Evolutionary conservation across 2,329 filamentous ascomycete genomes (phyloP).

Genomic region (Trichophyton schoenleinii): DNA sequence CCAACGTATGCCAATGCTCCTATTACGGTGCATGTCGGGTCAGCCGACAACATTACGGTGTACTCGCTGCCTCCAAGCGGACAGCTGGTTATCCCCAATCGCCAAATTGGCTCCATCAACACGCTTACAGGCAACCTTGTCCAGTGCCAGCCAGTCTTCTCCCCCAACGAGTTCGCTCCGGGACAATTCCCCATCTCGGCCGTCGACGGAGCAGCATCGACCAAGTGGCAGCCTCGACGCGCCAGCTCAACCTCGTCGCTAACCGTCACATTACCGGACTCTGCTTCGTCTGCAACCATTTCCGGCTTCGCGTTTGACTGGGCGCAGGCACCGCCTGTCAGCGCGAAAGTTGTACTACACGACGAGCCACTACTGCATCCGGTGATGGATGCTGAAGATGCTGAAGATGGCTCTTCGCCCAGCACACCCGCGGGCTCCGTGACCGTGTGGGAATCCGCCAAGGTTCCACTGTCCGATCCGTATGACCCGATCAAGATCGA

Average conservation of each 20-base stretch:
- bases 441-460: conserved; percentile 17
- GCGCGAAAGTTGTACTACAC: conserved; percentile 44
- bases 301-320: conserved; percentile 47
- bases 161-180: conserved; percentile 38
- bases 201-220: conserved; percentile 53
- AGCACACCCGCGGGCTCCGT: conserved; percentile 13
- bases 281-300: conserved; percentile 17
- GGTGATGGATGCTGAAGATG: conserved; percentile 7
- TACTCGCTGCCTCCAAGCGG: conserved; percentile 40
- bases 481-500: conserved; percentile 24
- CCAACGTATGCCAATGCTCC: conserved; percentile 39
- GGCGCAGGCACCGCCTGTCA: conserved; percentile 43
- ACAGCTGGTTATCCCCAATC: conserved; percentile 45
- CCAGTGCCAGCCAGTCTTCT: conserved; percentile 48
- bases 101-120: conserved; percentile 41
- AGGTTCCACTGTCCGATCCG: conserved; percentile 27
- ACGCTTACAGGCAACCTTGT: conserved; percentile 49
- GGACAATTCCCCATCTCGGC: conserved; percentile 59
- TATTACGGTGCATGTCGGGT: conserved; percentile 49
- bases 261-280: conserved; percentile 43
- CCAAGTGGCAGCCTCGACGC: conserved; percentile 51
- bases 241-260: conserved; percentile 42
- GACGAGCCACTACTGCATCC: conserved; percentile 31
- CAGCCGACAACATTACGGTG: conserved; percentile 27
- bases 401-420: conserved; percentile 4